These are phyloP conservation scores for Gracilaria gracilis DNA, from an alignment of 23 red algal genomes.

Conservation along the genomic window DNA sequence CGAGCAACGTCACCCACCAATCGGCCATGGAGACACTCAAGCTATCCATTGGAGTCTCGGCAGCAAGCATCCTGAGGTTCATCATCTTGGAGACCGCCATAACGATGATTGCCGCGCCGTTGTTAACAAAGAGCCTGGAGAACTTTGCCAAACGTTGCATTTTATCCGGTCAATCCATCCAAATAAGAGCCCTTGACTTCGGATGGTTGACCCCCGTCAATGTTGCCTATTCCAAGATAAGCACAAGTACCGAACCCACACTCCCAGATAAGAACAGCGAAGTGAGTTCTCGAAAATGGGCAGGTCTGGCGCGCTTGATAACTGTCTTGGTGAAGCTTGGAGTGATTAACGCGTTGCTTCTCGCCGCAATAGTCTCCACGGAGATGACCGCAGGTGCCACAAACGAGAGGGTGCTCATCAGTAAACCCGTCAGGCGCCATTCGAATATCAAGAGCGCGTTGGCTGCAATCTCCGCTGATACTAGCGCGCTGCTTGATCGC, in stretches of 20 bases:
- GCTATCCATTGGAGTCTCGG: slow-evolving; percentile 9
- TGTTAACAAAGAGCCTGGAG: slow-evolving; percentile 11
- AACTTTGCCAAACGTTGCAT: background rate
- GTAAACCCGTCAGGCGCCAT: slow-evolving; percentile 1
- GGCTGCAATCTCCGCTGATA: background rate
- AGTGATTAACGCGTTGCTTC: slow-evolving; percentile 21
- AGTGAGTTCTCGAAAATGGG: background rate
- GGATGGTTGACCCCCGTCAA: slow-evolving; percentile 12
- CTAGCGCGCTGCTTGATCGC: background rate
- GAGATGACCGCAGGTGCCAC: slow-evolving; percentile 15
- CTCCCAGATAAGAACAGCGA: background rate
- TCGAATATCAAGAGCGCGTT: background rate
- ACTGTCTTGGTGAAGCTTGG: background rate
- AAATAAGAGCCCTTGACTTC: background rate
- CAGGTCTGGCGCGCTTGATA: background rate
- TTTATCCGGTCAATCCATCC: background rate
- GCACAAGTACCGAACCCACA: background rate
- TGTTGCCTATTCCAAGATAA: slow-evolving; percentile 3
- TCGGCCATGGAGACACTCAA: background rate
- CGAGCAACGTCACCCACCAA: no score
- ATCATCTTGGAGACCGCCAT: slow-evolving; percentile 20
- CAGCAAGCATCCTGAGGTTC: no score
- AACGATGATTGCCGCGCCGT: slow-evolving; percentile 1
- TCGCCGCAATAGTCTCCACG: background rate
- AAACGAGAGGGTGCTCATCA: slow-evolving; percentile 3